Evolutionary conservation across 345 rosid species (phyloP).

Genomic region (Mallotus nudiflorus): DNA sequence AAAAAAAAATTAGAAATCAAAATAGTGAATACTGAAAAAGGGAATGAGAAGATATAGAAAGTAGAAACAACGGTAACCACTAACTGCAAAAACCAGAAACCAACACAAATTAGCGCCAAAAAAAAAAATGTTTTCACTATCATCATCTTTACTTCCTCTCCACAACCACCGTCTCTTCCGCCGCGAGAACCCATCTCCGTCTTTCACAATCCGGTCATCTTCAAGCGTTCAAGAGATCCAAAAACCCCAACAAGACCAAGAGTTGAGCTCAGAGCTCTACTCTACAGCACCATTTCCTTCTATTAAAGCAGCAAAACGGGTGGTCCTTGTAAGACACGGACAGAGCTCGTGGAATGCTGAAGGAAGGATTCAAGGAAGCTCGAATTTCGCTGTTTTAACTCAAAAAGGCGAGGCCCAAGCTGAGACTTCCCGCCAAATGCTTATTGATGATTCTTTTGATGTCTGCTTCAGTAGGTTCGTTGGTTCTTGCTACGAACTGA

Average conservation of each 20-base stretch:
- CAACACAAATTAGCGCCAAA: conserved; percentile 23
- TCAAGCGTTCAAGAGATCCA: conserved; percentile 34
- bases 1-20: too few relatives aligned
- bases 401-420: conserved; percentile 90
- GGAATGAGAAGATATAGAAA: conserved; percentile 1
- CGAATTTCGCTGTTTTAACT: conserved; percentile 78
- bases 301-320: conserved; percentile 64
- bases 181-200: not conserved
- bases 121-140: conserved; percentile 32
- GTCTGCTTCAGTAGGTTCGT: conserved; percentile 77
- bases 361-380: conserved; percentile 95
- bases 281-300: conserved; percentile 44
- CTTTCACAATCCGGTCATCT: conserved; percentile 40
- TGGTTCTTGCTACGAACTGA: not conserved
- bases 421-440: conserved; percentile 90
- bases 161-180: conserved; percentile 31
- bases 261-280: conserved; percentile 34
- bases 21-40: too few relatives aligned
- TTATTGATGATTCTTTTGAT: conserved; percentile 68
- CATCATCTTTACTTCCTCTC: conserved; percentile 28
- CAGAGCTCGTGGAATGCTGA: conserved; percentile 97
- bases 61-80: conserved; percentile 25
- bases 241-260: conserved; percentile 27
- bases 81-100: not conserved
- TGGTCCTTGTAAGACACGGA: conserved; percentile 90